Percentiles rank a stretch among this genome's conserved stretches.
Evolutionary conservation across 176 grass and related monocot species (phyloP).

Genomic region (Puya raimondii): DNA sequence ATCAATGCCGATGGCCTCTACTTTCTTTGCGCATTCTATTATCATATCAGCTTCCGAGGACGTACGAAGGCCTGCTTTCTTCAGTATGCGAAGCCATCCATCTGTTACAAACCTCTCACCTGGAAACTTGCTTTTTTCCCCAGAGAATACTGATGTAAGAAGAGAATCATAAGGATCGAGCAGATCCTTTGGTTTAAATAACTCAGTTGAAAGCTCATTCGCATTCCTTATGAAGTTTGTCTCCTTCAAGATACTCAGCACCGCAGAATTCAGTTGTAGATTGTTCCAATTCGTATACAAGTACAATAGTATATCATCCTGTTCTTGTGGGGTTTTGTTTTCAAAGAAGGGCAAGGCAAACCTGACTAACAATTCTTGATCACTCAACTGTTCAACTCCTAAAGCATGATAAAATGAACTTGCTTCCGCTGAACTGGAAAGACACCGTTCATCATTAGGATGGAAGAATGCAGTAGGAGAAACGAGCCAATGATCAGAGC

Average conservation of each 20-base stretch:
- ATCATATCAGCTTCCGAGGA: slow-evolving; percentile 75
- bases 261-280: slow-evolving; percentile 59
- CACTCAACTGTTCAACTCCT: slow-evolving; percentile 66
- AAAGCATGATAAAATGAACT: slow-evolving; percentile 59
- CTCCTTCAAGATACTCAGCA: slow-evolving; percentile 56
- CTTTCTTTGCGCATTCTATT: slow-evolving; percentile 70
- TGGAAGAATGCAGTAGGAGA: slow-evolving; percentile 77
- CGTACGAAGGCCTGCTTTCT: slow-evolving; percentile 70
- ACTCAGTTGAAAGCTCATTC: slow-evolving; percentile 50
- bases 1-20: slow-evolving; percentile 66
- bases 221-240: slow-evolving; percentile 75
- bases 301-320: slow-evolving; percentile 79
- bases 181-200: slow-evolving; percentile 77
- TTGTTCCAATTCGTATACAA: slow-evolving; percentile 81
- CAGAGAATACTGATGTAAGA: slow-evolving; percentile 72
- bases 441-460: slow-evolving; percentile 57
- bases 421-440: slow-evolving; percentile 48
- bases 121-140: slow-evolving; percentile 69
- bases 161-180: slow-evolving; percentile 79
- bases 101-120: slow-evolving; percentile 65
- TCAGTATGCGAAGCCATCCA: slow-evolving; percentile 81
- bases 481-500: slow-evolving; percentile 64
- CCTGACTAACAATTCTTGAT: slow-evolving; percentile 78
- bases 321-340: slow-evolving; percentile 64
- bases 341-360: slow-evolving; percentile 86